A percentile compares a stretch with the other conserved stretches of the same genome.
Evolutionary conservation across 2,329 filamentous ascomycete species (phyloP).

Genomic region (Thelonectria blattea): DNA sequence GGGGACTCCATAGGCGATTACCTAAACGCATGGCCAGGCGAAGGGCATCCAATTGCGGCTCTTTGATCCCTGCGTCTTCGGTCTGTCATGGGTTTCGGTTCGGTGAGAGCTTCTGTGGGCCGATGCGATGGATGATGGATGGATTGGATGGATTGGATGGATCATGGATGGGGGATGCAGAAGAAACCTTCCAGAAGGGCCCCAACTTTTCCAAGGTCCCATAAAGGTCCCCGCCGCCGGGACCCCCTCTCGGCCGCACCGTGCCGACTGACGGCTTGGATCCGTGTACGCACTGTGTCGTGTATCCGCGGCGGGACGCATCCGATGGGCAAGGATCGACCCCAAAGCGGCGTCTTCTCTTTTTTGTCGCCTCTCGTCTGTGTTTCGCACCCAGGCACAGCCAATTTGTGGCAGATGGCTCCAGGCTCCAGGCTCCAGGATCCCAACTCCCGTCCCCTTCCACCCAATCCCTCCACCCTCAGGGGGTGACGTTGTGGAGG

Average conservation of each 20-base stretch:
- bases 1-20: conserved; percentile 8
- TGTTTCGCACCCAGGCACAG: conserved; percentile 25
- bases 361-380: conserved; percentile 22
- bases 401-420: conserved; percentile 26
- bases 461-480: conserved; percentile 31
- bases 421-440: too few relatives aligned
- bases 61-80: conserved; percentile 22
- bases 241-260: conserved; percentile 8
- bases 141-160: too few relatives aligned
- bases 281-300: conserved; percentile 27
- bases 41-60: neutral
- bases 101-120: conserved; percentile 30
- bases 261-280: conserved; percentile 11
- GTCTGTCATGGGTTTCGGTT: conserved; percentile 27
- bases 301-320: conserved; percentile 21
- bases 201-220: conserved; percentile 3
- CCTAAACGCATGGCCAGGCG: conserved; percentile 8
- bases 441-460: conserved; percentile 2
- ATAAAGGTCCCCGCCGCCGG: too few relatives aligned
- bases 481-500: conserved; percentile 28
- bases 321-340: conserved; percentile 16
- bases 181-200: conserved; percentile 42
- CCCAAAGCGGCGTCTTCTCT: conserved; percentile 17
- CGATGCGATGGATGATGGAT: neutral
- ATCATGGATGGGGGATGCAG: conserved; percentile 23